Evolutionary conservation across 2,329 filamentous ascomycete species (phyloP).

Genomic region (Diaporthe sp.): DNA sequence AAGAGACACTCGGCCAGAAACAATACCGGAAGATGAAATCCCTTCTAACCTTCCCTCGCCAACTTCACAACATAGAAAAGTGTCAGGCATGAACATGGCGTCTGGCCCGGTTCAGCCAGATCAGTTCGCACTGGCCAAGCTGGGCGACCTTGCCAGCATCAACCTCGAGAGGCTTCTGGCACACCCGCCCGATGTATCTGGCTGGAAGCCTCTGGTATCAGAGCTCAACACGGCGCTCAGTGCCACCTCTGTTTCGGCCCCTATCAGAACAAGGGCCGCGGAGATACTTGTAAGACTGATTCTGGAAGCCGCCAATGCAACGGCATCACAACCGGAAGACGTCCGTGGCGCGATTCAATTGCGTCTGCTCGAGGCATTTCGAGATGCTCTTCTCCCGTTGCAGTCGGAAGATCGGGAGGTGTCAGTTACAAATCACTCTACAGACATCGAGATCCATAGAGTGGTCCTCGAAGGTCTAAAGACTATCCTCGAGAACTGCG

Average conservation of each 20-base stretch:
- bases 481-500: slow-evolving; percentile 86
- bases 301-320: slow-evolving; percentile 69
- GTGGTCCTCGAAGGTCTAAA: slow-evolving; percentile 84
- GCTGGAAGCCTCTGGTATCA: slow-evolving; percentile 78
- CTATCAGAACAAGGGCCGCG: slow-evolving; percentile 71
- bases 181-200: slow-evolving; percentile 75
- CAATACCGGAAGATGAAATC: slow-evolving; percentile 47
- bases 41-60: slow-evolving; percentile 51
- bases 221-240: slow-evolving; percentile 66
- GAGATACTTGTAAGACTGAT: slow-evolving; percentile 72
- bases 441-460: slow-evolving; percentile 84
- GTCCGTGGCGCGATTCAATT: slow-evolving; percentile 74
- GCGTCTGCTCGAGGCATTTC: slow-evolving; percentile 77
- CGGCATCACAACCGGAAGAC: slow-evolving; percentile 64
- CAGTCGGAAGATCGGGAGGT: slow-evolving; percentile 64
- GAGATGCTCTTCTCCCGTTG: slow-evolving; percentile 70
- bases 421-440: slow-evolving; percentile 70
- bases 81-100: slow-evolving; percentile 60
- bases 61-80: slow-evolving; percentile 55
- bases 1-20: slow-evolving; percentile 51
- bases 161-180: slow-evolving; percentile 81
- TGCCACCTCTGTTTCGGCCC: slow-evolving; percentile 59
- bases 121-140: slow-evolving; percentile 78
- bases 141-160: slow-evolving; percentile 78
- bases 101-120: slow-evolving; percentile 71